These are phyloP conservation scores for Ophiocordyceps unilateralis DNA, from an alignment of 2,329 filamentous ascomycete species.

Conservation along the genomic window DNA sequence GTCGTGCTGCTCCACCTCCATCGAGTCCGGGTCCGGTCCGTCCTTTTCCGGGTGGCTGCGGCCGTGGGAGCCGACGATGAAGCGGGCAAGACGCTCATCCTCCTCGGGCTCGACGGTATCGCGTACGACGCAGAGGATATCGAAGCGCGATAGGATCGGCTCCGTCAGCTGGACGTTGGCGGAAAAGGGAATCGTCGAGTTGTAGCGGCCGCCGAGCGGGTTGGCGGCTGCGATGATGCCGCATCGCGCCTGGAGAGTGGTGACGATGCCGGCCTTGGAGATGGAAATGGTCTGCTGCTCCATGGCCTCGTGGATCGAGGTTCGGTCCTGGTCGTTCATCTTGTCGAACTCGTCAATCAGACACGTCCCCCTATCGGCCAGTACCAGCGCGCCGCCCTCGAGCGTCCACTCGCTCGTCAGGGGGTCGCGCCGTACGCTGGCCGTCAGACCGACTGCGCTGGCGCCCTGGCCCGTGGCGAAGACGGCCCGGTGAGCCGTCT, in stretches of 20 bases:
- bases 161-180: constrained; percentile 95
- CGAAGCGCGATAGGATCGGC: constrained; percentile 93
- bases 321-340: constrained; percentile 98
- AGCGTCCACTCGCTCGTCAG: constrained; percentile 95
- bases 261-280: constrained; percentile 95
- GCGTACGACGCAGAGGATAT: constrained; percentile 88
- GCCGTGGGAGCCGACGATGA: constrained; percentile 88
- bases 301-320: constrained; percentile 98
- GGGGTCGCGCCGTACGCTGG: constrained; percentile 86
- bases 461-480: constrained; percentile 97
- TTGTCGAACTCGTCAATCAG: constrained; percentile 99
- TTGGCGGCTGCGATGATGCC: constrained; percentile 95
- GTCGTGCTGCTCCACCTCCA: constrained; percentile 47
- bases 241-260: constrained; percentile 86
- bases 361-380: constrained; percentile 88
- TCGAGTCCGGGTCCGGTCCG: constrained; percentile 22
- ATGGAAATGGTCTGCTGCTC: constrained; percentile 99
- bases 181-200: constrained; percentile 87
- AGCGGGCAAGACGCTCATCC: constrained; percentile 83
- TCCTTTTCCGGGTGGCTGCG: constrained; percentile 52
- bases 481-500: constrained; percentile 89
- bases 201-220: constrained; percentile 90
- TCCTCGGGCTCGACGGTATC: constrained; percentile 87
- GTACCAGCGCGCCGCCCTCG: constrained; percentile 85
- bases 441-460: constrained; percentile 91